Evolutionary conservation across 2,329 filamentous ascomycete species (phyloP).

Genomic region (Aspergillus novofumigatus): DNA sequence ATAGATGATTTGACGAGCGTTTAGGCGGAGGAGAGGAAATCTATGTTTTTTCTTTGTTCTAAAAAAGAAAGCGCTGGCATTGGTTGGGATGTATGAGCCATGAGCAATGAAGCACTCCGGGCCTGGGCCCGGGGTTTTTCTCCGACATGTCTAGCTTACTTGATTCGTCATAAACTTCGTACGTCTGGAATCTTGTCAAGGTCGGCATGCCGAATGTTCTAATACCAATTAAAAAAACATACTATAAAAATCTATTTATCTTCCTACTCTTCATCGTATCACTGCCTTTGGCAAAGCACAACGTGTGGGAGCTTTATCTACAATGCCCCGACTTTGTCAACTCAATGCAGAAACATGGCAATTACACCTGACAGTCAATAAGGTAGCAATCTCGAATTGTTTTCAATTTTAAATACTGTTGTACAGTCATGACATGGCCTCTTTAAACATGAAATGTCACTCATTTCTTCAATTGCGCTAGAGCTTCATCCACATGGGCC

Average conservation of each 20-base stretch:
- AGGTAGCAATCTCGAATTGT: too few relatives aligned
- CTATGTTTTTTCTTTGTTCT: slow-evolving; percentile 25
- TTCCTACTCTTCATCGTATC: neutral
- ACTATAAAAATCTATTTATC: neutral
- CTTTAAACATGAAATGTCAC: too few relatives aligned
- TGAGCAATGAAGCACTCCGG: slow-evolving; percentile 40
- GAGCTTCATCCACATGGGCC: slow-evolving; percentile 24
- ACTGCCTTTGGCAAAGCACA: neutral
- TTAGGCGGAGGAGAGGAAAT: slow-evolving; percentile 17
- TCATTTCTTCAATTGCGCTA: slow-evolving; percentile 28
- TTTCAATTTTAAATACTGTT: neutral
- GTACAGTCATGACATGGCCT: neutral
- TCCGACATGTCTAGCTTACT: slow-evolving; percentile 35
- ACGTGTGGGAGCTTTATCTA: too few relatives aligned
- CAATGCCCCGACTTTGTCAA: too few relatives aligned
- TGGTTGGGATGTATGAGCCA: slow-evolving; percentile 42
- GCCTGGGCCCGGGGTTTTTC: slow-evolving; percentile 25
- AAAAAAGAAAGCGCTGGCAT: slow-evolving; percentile 36
- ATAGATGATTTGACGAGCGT: slow-evolving; percentile 46
- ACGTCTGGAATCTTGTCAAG: slow-evolving; percentile 32
- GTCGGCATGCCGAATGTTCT: slow-evolving; percentile 34
- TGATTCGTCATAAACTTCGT: slow-evolving; percentile 30
- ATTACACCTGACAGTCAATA: neutral
- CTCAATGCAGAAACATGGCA: too few relatives aligned
- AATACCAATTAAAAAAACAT: slow-evolving; percentile 35